Percentiles rank a stretch among this genome's conserved stretches.
Evolutionary conservation across 352 stramenopile genomes (phyloP).

Genomic region (Pythium sp.): DNA sequence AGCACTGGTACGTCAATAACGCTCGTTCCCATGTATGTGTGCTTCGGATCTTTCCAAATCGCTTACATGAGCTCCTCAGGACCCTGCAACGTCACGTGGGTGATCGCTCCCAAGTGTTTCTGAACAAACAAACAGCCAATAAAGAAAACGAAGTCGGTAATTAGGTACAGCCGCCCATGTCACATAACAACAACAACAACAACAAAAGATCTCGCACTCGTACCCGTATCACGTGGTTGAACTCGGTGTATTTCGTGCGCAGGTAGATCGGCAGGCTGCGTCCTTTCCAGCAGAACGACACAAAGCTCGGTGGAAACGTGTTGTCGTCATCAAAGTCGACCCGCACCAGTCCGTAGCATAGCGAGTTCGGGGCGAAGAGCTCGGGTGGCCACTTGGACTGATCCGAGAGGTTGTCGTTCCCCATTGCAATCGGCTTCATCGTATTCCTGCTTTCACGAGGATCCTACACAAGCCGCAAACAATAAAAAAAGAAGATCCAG

Average conservation of each 20-base stretch:
- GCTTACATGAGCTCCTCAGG: slow-evolving; percentile 74
- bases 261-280: slow-evolving; percentile 81
- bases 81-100: slow-evolving; percentile 71
- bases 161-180: neutral
- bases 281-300: slow-evolving; percentile 90
- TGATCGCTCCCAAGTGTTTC: slow-evolving; percentile 80
- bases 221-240: slow-evolving; percentile 86
- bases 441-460: slow-evolving; percentile 79
- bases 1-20: neutral
- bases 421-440: slow-evolving; percentile 67
- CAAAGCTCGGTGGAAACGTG: slow-evolving; percentile 56
- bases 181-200: neutral
- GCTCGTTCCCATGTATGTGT: neutral
- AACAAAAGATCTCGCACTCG: slow-evolving; percentile 10
- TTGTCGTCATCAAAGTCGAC: slow-evolving; percentile 69
- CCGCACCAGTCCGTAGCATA: slow-evolving; percentile 82
- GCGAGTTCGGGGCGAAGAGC: slow-evolving; percentile 72
- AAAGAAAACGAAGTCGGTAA: slow-evolving; percentile 14
- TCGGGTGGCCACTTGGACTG: slow-evolving; percentile 66
- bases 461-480: slow-evolving; percentile 32
- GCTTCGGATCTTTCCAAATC: neutral
- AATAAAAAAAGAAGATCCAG: neutral
- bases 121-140: slow-evolving; percentile 17
- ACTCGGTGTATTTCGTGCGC: slow-evolving; percentile 86
- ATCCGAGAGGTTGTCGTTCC: slow-evolving; percentile 66